Evolutionary conservation across 208 protist species (phyloP), one percentile per base, ranked within the genome.

Genomic region (Acanthamoeba castellanii): DNA sequence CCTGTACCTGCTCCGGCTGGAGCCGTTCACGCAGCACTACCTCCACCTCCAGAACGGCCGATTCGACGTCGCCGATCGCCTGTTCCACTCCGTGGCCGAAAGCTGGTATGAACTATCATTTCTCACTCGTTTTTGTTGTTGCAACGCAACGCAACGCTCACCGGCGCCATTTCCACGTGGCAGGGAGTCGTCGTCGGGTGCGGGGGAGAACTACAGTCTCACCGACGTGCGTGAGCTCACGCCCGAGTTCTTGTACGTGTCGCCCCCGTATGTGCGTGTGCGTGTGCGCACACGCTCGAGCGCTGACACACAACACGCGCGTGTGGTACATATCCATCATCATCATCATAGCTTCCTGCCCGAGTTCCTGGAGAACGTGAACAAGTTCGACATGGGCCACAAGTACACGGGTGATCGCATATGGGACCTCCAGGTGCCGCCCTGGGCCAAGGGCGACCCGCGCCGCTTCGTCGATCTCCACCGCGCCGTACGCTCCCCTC

Each of bases 51-150:
- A 90, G 76, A 92, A 98, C 47, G 98, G 98, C 18, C 97, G 98
- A 85, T 99, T 99, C 96, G 99, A 99, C 96, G 98, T 99, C 92
- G 97, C 99, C 6, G 99, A 99, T 95, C 98, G 99, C 84, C 98
- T 99, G 95, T 99, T 99, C 96, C 97, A 99, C 95, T 99, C 98
- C 9, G 96, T 99, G 25, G 93, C 96, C 32, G 95, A 99, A 22
- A 97, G 96, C 72, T 99, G 98, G 98, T 37, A n/a, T 76, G 68
- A 99, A 98, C 13, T 42, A 3, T 42, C 37, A 3, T 96, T 18
- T 14, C 68, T 18, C 34, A 1, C 27, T n/a, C n/a, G n/a, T n/a
- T n/a, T n/a, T n/a, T n/a, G n/a, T n/a, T n/a, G n/a, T n/a, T n/a
- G n/a, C n/a, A n/a, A n/a, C n/a, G n/a, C n/a, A n/a, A 14, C 64